These are phyloP conservation scores for Beauveria australis DNA, from an alignment of 2,329 filamentous ascomycete species.

Conservation along the genomic window DNA sequence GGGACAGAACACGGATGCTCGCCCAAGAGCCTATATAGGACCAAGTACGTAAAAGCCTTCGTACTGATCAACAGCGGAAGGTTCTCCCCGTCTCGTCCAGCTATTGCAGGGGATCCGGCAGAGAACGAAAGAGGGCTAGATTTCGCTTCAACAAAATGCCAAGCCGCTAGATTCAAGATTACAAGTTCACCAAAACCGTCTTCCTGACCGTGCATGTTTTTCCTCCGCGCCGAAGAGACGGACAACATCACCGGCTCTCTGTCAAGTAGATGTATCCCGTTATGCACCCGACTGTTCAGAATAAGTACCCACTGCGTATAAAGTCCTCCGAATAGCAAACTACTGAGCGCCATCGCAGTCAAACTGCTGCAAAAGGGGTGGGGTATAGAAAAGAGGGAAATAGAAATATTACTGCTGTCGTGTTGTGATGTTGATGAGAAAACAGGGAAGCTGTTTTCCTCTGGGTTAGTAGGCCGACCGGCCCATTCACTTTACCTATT, in stretches of 20 bases:
- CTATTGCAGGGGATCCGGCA: not conserved
- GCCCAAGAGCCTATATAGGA: conserved; percentile 1
- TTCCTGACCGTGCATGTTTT: not conserved
- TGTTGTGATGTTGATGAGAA: not conserved
- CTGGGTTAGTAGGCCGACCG: conserved; percentile 2
- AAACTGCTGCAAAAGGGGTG: not conserved
- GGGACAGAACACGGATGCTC: not conserved
- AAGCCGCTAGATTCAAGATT: conserved; percentile 4
- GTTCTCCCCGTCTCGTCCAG: not conserved
- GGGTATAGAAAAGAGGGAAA: not conserved
- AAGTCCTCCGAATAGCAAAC: not conserved
- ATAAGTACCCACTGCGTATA: not conserved
- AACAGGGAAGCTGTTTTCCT: not conserved
- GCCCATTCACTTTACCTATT: conserved; percentile 5
- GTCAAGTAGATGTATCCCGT: not conserved
- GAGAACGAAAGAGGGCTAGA: not conserved
- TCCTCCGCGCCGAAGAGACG: not conserved
- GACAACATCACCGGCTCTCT: not conserved
- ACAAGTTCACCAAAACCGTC: not conserved
- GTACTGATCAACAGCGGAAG: not conserved
- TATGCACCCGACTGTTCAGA: not conserved
- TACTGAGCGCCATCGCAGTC: not conserved
- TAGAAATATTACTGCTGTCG: not conserved
- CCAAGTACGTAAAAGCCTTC: not conserved
- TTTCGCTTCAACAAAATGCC: not conserved